Conservation (phyloP, 2,329 filamentous ascomycete genomes). For the Metarhizium anisopliae region DNA sequence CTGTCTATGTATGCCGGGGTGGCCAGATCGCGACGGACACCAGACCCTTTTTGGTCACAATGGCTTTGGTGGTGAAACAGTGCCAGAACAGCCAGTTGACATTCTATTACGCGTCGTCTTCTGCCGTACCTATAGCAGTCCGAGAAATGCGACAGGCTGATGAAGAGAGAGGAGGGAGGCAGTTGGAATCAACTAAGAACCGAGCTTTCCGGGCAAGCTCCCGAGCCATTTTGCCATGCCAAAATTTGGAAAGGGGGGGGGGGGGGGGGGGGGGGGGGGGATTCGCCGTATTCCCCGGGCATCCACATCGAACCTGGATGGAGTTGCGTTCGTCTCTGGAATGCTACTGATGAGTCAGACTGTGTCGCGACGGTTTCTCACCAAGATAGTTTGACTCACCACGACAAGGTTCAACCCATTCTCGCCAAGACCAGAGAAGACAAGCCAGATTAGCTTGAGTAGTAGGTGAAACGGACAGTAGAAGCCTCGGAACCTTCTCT, state of each 20-base stretch:
- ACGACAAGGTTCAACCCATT: neutral
- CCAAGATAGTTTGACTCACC: neutral
- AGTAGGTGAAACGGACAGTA: neutral
- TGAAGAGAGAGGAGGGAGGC: too few relatives aligned
- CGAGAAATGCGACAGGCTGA: too few relatives aligned
- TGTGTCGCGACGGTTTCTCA: neutral
- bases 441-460: neutral
- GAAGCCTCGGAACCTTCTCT: neutral
- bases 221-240: neutral
- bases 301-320: neutral
- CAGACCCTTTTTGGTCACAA: too few relatives aligned
- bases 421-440: neutral
- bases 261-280: too few relatives aligned
- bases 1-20: too few relatives aligned
- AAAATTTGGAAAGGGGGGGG: neutral
- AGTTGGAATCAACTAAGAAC: neutral
- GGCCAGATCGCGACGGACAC: too few relatives aligned
- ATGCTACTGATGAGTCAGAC: neutral
- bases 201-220: neutral
- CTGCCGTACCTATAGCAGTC: too few relatives aligned
- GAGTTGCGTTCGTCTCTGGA: neutral
- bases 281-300: too few relatives aligned
- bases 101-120: too few relatives aligned
- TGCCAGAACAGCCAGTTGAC: too few relatives aligned
- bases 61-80: too few relatives aligned